Base-by-base conservation (phyloP, 345 rosid genomes). In the Noccaea bulbosa region DNA sequence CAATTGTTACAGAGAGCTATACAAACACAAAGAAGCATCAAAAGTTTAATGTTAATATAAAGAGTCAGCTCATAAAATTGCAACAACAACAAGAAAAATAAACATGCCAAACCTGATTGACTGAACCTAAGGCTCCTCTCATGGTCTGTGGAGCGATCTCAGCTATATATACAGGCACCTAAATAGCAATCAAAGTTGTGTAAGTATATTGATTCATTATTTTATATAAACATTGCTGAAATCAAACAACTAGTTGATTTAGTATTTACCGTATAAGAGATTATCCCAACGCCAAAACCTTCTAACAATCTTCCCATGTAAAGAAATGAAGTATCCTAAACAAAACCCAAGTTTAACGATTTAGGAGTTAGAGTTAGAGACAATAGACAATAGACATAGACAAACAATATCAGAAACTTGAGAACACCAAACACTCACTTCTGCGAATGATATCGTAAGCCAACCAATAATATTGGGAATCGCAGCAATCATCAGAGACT, bases 211-310 rank as follows among this genome's bases (percentile, higher is more conserved):
- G 46, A 35, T 22, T 12, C 52, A 11, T 6, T 30, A 11, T 57
- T 35, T 66, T 3, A 55, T 14, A 38, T 11, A 46, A 43, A 45
- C 32, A 39, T 38, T 50, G 41, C 27, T 56, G 33, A 64, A 54
- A 40, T 9, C 8, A 72, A 71, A 41, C 46, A 39, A 22, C 10
- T 43, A 65, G 7, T 57, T 8, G 57, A 48, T 48, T 30, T 55
- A 72, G 41, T 24, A 33, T 70, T 82, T 82, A 94, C 98, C 92
- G 95, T 90, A 58, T 89, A 94, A 16, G 99, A 94, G 68, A 94
- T 89, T 9, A 94, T 91, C 75, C 99, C 99, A 45, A 94, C 98
- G 52, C 99, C 98, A 54, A 94, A 94, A 38, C 99, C 99, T 81
- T 88, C 98, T 82, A 94, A 77, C 78, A 94, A 73, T 78, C 99